A percentile compares a stretch with the other conserved stretches of the same genome.
These are phyloP conservation scores for Lepidium africanum DNA, from an alignment of 345 rosid genomes.

Conservation along the genomic window DNA sequence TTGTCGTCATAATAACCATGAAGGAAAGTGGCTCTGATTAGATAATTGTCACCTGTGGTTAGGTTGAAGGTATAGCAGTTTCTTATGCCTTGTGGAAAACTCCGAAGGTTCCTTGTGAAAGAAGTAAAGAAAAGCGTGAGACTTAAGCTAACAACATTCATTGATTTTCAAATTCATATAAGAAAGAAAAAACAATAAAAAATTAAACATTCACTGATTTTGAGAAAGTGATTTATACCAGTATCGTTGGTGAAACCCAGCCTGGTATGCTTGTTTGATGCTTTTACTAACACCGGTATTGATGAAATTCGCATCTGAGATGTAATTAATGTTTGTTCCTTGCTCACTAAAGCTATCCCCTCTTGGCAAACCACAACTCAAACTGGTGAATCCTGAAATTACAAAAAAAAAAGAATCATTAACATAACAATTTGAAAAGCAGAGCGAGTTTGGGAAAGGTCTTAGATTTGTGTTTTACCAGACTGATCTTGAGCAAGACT, in stretches of 20 bases:
- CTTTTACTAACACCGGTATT: constrained; percentile 18
- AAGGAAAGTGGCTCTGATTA: constrained; percentile 31
- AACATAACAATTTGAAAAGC: not conserved
- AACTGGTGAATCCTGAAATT: constrained; percentile 36
- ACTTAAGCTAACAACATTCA: not conserved
- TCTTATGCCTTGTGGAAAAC: constrained; percentile 38
- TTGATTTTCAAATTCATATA: too few relatives aligned
- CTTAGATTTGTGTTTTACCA: constrained; percentile 5
- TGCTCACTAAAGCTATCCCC: constrained; percentile 20
- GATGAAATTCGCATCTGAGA: constrained; percentile 32
- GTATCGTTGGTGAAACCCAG: not conserved
- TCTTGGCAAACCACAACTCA: constrained; percentile 37
- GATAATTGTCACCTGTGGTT: constrained; percentile 30
- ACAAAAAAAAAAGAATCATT: not conserved
- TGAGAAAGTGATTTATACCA: not conserved
- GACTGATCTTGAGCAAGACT: constrained; percentile 34
- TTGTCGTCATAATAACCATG: constrained; percentile 45
- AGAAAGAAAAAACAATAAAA: too few relatives aligned
- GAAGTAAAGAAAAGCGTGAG: not conserved
- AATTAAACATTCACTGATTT: not conserved
- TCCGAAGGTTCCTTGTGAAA: constrained; percentile 20
- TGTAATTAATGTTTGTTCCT: constrained; percentile 25
- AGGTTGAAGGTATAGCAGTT: constrained; percentile 40
- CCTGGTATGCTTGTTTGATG: constrained; percentile 8
- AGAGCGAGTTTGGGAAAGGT: not conserved